Conservation (phyloP, 495 filamentous ascomycete genomes). For the Hypoxylon crocopeplum region DNA sequence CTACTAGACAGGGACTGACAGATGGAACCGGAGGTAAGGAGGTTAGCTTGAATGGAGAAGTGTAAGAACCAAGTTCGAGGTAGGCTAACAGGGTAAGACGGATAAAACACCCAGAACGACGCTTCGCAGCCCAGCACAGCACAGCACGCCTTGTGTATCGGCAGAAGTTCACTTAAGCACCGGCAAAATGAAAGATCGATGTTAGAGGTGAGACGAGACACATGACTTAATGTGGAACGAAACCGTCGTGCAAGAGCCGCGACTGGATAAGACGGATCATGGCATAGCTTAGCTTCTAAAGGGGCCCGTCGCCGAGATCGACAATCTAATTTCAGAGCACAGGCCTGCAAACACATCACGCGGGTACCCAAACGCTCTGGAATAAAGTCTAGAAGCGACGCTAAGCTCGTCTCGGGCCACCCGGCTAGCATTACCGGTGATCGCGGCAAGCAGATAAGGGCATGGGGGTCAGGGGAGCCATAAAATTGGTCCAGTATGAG, state of each 20-base stretch:
- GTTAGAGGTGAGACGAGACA: conserved; percentile 27
- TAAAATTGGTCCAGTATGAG: conserved; percentile 28
- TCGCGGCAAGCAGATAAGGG: conserved; percentile 25
- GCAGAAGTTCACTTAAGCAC: conserved; percentile 32
- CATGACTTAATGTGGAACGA: conserved; percentile 38
- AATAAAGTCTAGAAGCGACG: conserved; percentile 36
- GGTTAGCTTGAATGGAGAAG: conserved; percentile 15
- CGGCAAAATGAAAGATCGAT: conserved; percentile 18
- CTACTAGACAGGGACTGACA: conserved; percentile 19
- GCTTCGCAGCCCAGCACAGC: conserved; percentile 1
- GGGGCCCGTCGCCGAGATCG: conserved; percentile 20
- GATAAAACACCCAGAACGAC: neutral
- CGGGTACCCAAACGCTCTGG: conserved; percentile 12
- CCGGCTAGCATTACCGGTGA: conserved; percentile 31
- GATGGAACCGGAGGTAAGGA: no score
- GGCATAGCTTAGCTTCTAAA: conserved; percentile 24
- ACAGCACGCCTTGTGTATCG: conserved; percentile 20
- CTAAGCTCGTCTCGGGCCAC: conserved; percentile 30
- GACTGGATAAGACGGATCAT: conserved; percentile 15
- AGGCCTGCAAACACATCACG: conserved; percentile 14
- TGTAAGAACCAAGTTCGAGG: conserved; percentile 12
- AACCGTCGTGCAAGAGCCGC: conserved; percentile 19
- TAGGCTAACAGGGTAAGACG: conserved; percentile 23
- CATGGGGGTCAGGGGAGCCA: conserved; percentile 16
- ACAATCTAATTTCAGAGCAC: conserved; percentile 32